Conservation (phyloP, 257 asterid species). For the Verbascum thapsus region DNA sequence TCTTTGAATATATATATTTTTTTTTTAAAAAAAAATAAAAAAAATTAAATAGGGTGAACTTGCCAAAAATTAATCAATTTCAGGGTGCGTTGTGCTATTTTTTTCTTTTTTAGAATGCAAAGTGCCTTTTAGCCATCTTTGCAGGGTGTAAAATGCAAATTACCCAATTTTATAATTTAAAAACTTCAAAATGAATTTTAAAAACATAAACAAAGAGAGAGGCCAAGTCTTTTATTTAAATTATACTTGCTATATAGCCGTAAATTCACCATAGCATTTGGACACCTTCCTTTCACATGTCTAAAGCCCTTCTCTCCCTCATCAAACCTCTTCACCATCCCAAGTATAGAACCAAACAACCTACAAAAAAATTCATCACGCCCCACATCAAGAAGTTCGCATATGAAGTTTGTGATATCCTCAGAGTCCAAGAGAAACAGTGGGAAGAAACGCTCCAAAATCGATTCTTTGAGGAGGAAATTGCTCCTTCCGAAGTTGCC, state of each 20-base stretch:
- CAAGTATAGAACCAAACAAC: slow-evolving; percentile 39
- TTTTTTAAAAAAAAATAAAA: too few species aligned
- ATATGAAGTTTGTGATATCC: slow-evolving; percentile 60
- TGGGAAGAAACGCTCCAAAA: slow-evolving; percentile 67
- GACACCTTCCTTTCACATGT: slow-evolving; percentile 45
- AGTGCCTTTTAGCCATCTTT: too few species aligned
- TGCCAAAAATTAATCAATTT: too few species aligned
- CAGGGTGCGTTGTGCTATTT: too few species aligned
- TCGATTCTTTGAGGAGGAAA: slow-evolving; percentile 57
- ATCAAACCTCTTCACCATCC: slow-evolving; percentile 61
- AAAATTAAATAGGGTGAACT: too few species aligned
- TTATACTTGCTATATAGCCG: background rate
- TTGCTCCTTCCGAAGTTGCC: slow-evolving; percentile 75
- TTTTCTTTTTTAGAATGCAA: too few species aligned
- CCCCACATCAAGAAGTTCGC: slow-evolving; percentile 49
- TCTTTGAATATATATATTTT: too few species aligned
- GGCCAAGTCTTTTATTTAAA: too few species aligned
- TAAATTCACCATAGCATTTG: slow-evolving; percentile 1
- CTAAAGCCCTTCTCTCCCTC: slow-evolving; percentile 64
- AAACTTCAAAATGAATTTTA: too few species aligned
- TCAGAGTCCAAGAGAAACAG: slow-evolving; percentile 45
- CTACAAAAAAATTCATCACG: slow-evolving; percentile 33
- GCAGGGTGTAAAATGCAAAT: too few species aligned
- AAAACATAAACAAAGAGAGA: too few species aligned
- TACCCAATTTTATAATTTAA: too few species aligned